These are phyloP conservation scores for Punica granatum DNA, from an alignment of 345 rosid species.

Conservation along the genomic window DNA sequence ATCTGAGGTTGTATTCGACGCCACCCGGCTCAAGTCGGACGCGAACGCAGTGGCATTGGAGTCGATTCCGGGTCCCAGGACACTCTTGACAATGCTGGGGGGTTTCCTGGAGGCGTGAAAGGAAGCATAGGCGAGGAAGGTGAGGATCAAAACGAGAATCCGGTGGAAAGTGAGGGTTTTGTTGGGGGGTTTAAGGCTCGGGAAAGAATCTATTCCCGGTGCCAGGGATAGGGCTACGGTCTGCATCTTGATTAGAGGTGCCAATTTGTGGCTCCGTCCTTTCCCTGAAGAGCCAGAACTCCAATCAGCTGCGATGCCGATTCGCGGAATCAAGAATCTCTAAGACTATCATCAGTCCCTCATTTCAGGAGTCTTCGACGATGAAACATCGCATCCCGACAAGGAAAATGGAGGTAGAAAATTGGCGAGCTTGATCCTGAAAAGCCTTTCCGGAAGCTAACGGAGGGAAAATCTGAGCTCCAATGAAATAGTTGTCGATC, in stretches of 20 bases:
- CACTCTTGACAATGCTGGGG: conserved; percentile 88
- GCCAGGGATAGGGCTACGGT: conserved; percentile 31
- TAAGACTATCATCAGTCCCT: background rate
- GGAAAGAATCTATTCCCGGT: conserved; percentile 49
- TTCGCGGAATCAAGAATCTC: conserved; percentile 6
- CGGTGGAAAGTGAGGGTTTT: conserved; percentile 65
- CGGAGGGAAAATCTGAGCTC: background rate
- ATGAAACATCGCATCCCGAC: background rate
- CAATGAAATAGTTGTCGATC: too few relatives aligned
- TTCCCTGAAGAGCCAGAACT: background rate
- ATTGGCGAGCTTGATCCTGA: background rate
- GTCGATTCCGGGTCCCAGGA: conserved; percentile 53
- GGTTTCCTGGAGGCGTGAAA: conserved; percentile 97
- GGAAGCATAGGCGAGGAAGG: conserved; percentile 80
- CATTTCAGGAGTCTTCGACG: background rate
- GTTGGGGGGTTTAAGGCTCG: conserved; percentile 48
- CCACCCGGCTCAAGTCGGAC: too few relatives aligned
- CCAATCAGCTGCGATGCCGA: background rate
- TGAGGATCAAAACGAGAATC: conserved; percentile 42
- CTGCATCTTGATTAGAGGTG: conserved; percentile 16
- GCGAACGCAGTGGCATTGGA: conserved; percentile 10
- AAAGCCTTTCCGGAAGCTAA: background rate
- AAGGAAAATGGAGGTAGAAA: background rate
- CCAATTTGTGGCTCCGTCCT: background rate
- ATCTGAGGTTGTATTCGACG: conserved; percentile 15